phyloP scores from a whole-genome alignment of 768 basidiomycete species.

The Xerocomus potaroensis region DNA sequence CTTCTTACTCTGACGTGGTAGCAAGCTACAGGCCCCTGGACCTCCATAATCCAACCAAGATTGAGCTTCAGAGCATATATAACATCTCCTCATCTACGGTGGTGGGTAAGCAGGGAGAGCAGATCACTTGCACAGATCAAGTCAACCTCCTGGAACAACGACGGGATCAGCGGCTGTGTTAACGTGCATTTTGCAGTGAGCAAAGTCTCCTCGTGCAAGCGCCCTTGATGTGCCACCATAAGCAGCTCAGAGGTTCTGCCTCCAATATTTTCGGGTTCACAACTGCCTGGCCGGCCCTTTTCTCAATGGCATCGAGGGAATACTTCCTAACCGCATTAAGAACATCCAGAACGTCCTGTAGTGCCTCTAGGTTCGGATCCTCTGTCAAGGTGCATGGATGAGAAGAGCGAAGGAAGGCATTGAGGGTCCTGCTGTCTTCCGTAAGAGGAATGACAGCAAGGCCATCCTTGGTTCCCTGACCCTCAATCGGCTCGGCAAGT shows the following conservation, averaged over 20 bases:
- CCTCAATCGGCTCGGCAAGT: no score
- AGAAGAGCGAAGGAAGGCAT: constrained; percentile 23
- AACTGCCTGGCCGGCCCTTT: constrained; percentile 16
- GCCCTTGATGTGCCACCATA: constrained; percentile 25
- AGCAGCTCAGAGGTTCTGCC: constrained; percentile 27
- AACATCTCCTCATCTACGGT: constrained; percentile 9
- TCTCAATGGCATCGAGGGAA: constrained; percentile 13
- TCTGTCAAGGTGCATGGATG: constrained; percentile 22
- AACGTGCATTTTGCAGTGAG: constrained; percentile 30
- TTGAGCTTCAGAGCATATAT: constrained; percentile 3
- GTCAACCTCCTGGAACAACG: constrained; percentile 24
- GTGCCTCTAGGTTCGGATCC: constrained; percentile 14
- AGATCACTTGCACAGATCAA: constrained; percentile 25
- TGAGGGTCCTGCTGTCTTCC: constrained; percentile 20
- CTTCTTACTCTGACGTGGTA: no score
- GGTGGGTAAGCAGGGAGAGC: constrained; percentile 23
- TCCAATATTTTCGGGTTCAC: constrained; percentile 16
- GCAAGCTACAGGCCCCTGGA: no score
- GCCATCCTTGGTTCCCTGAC: constrained; percentile 13
- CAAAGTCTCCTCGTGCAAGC: constrained; percentile 19
- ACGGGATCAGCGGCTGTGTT: constrained; percentile 21
- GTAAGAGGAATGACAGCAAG: constrained; percentile 18
- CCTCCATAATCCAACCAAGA: constrained; percentile 11
- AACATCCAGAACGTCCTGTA: constrained; percentile 6
- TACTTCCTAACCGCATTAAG: constrained; percentile 17